Conservation (phyloP, 164 flowering plant species). For the Protea cynaroides region DNA sequence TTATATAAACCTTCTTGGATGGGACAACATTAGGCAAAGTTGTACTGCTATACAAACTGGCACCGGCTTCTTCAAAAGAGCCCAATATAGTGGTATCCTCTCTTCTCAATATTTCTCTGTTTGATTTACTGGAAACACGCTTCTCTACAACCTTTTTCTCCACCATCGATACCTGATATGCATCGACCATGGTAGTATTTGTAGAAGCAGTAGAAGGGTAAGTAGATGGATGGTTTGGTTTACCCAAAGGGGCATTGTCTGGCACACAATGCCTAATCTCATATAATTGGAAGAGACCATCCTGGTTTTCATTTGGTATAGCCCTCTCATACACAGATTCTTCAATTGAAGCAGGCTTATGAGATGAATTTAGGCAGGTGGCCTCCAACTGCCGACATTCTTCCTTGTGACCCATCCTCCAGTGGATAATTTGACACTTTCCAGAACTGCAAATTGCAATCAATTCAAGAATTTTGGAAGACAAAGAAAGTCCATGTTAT, state of each 20-base stretch:
- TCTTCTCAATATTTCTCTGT: conserved; percentile 22
- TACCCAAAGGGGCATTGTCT: conserved; percentile 18
- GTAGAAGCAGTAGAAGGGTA: conserved; percentile 6
- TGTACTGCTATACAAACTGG: conserved; percentile 12
- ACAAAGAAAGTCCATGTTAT: conserved; percentile 4
- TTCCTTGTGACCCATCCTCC: conserved; percentile 80
- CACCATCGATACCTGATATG: conserved; percentile 13
- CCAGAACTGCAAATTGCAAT: conserved; percentile 61
- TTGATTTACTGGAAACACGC: conserved; percentile 25
- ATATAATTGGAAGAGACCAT: conserved; percentile 12
- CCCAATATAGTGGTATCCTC: conserved; percentile 22
- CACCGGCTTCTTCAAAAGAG: conserved; percentile 26
- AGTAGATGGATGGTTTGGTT: conserved; percentile 16
- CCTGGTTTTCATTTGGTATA: conserved; percentile 17
- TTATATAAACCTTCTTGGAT: conserved; percentile 20
- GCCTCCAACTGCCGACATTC: conserved; percentile 57
- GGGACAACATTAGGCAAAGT: conserved; percentile 7
- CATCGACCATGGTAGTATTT: conserved; percentile 13
- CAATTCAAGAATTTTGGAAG: background rate
- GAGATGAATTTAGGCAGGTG: conserved; percentile 26
- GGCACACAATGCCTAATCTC: conserved; percentile 17
- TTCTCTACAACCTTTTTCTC: conserved; percentile 30
- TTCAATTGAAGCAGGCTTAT: conserved; percentile 20
- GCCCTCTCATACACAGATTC: conserved; percentile 22
- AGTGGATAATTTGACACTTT: conserved; percentile 82